Base-by-base conservation (phyloP, 441 rosid species). In the Aleurites moluccanus region DNA sequence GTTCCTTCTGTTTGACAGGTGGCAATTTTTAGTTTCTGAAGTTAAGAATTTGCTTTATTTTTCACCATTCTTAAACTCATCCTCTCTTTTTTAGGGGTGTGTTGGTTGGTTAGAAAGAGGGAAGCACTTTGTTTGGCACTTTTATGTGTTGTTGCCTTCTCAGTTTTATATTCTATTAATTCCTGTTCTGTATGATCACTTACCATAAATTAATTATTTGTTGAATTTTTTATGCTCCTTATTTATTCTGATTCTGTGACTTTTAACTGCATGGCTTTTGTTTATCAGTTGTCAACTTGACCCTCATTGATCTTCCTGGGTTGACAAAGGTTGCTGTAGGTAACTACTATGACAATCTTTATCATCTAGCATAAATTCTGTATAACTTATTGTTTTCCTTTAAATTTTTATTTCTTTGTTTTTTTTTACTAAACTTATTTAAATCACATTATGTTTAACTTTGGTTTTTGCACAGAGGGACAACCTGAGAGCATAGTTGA, bases 291-390 rank as follows among this genome's bases (percentile, higher is more conserved):
- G 99, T 96, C 84, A 94, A 96, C 80, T 84, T 96, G 85, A 96
- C 99, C 67, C 91, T 96, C 73, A 90, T 96, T 74, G 99, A 96
- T 91, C 94, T 96, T 81, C 99, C 99, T 79, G 99, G 99, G 30
- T 87, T 96, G 93, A 96, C 98, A 4, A 96, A 96, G 88, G 99
- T 96, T 80, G 99, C 99, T 79, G 97, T 92, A 82, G 99, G 98
- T 96, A 90, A 91, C 77, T 72, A 49, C 78, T 67, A 45, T 15
- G 44, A 65, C 25, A 18, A n/a, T 30, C 38, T 76, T 70, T 76
- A 57, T 65, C 56, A 70, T 38, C 67, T 35, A 63, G 60, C 57
- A 40, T 65, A 63, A 55, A 44, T 60, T 59, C 4, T 15, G 1
- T 33, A 20, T 33, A 16, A 62, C 4, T 30, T 33, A 30, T 30